These are phyloP conservation scores for Arthrinium puccinioides DNA, from an alignment of 2,329 filamentous ascomycete species.

Conservation along the genomic window DNA sequence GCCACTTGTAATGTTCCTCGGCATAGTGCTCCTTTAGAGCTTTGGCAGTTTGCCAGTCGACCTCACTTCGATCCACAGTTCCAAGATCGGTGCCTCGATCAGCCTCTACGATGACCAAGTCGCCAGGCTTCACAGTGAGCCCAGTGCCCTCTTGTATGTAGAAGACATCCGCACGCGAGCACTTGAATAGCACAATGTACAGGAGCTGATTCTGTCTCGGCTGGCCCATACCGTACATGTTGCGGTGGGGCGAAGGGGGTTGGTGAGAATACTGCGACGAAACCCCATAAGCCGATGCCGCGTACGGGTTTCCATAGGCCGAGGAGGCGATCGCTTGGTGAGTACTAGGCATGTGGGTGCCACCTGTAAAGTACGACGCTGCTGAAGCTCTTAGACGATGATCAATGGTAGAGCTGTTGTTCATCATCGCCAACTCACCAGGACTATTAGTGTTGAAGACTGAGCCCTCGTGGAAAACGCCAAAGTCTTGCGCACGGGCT, in stretches of 20 bases:
- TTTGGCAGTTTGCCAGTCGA: constrained; percentile 82
- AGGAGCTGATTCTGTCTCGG: constrained; percentile 62
- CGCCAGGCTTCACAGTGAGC: constrained; percentile 80
- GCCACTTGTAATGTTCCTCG: constrained; percentile 94
- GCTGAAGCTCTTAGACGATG: constrained; percentile 2
- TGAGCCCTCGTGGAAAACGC: constrained; percentile 30
- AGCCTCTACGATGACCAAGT: constrained; percentile 94
- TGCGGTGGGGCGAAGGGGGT: constrained; percentile 53
- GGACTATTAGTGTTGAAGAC: constrained; percentile 29
- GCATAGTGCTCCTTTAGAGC: constrained; percentile 85
- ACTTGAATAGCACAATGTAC: constrained; percentile 95
- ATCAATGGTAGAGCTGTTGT: constrained; percentile 2
- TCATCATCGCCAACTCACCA: constrained; percentile 25
- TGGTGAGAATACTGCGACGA: constrained; percentile 39
- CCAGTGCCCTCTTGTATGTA: constrained; percentile 96
- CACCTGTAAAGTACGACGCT: constrained; percentile 31
- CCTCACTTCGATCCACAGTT: constrained; percentile 81
- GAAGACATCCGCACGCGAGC: constrained; percentile 88
- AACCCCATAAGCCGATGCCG: constrained; percentile 36
- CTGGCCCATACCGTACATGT: constrained; percentile 53
- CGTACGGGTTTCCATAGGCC: constrained; percentile 32
- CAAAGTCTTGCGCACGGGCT: constrained; percentile 34
- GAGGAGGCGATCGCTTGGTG: constrained; percentile 30
- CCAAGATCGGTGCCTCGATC: constrained; percentile 94
- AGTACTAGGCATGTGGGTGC: constrained; percentile 18